These are phyloP conservation scores for Neonectria coccinea DNA, from an alignment of 2,329 filamentous ascomycete species.

Conservation along the genomic window DNA sequence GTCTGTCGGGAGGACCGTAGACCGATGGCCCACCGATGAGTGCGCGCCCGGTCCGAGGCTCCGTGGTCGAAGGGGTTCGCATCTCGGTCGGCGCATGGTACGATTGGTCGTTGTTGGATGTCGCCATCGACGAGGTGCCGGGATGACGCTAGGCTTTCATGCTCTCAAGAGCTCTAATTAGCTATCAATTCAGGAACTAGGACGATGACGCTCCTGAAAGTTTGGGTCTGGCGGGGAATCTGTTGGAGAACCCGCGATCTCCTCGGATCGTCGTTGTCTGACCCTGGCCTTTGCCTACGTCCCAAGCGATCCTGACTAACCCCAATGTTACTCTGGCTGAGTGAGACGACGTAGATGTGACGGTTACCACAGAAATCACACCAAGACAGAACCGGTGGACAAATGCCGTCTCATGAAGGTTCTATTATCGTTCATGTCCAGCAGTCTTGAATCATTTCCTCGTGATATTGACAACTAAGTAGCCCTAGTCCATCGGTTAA, in stretches of 20 bases:
- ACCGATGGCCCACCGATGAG: neutral
- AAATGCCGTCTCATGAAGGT: neutral
- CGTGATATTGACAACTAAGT: conserved; percentile 1
- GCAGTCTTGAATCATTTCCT: neutral
- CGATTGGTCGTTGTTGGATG: conserved; percentile 23
- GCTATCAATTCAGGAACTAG: neutral
- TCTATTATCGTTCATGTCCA: neutral
- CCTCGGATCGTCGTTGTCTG: neutral
- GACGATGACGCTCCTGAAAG: neutral
- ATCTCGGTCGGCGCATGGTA: conserved; percentile 23
- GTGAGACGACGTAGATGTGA: neutral
- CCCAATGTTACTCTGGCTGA: neutral
- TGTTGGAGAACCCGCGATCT: neutral
- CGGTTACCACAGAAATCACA: too few relatives aligned
- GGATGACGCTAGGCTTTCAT: neutral
- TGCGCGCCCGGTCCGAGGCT: neutral
- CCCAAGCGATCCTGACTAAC: too few relatives aligned
- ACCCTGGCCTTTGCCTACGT: neutral
- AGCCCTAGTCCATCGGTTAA: neutral
- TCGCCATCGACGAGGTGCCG: neutral
- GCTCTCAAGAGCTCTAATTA: neutral
- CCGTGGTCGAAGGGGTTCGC: conserved; percentile 23
- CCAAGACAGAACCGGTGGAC: neutral
- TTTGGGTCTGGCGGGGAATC: neutral
- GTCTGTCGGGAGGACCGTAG: conserved; percentile 17